Percentiles rank a stretch among this genome's conserved stretches.
These are phyloP conservation scores for Globisporangium perplexum DNA, from an alignment of 352 stramenopile genomes.

Conservation along the genomic window DNA sequence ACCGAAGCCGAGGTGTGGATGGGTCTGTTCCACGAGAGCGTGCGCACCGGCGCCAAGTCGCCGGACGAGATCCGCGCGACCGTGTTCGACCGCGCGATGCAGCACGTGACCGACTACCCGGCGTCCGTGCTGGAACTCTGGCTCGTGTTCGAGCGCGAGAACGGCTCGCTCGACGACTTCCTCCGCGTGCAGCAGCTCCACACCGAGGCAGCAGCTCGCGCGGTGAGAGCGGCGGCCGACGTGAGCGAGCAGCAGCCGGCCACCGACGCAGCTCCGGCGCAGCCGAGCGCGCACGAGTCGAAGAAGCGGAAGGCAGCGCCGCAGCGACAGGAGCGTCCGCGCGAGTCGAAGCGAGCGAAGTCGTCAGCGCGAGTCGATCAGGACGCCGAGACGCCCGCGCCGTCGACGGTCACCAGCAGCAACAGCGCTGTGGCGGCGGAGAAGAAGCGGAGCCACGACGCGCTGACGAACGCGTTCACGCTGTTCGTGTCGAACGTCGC, in stretches of 20 bases:
- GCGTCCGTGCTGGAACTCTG: constrained; percentile 30
- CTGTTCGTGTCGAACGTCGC: constrained; percentile 64
- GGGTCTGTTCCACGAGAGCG: constrained; percentile 37
- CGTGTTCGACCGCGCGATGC: constrained; percentile 35
- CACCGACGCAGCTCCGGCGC: neutral
- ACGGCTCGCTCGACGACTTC: constrained; percentile 32
- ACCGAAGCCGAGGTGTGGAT: constrained; percentile 34
- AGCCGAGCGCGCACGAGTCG: constrained; percentile 25
- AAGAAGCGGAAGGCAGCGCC: constrained; percentile 13
- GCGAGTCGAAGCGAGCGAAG: constrained; percentile 25
- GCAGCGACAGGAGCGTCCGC: neutral
- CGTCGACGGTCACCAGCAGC: neutral
- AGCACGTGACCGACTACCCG: constrained; percentile 28
- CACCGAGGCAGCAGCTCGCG: constrained; percentile 12
- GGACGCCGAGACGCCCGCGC: too few species aligned
- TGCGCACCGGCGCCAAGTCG: constrained; percentile 11
- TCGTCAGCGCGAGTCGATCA: neutral
- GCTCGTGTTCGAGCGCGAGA: constrained; percentile 49
- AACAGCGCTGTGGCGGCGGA: constrained; percentile 5
- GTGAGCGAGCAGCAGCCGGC: neutral
- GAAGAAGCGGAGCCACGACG: constrained; percentile 30
- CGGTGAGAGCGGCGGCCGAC: neutral
- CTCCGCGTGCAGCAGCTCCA: constrained; percentile 25
- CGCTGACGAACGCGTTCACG: constrained; percentile 54
- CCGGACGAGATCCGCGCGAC: constrained; percentile 19